These are phyloP conservation scores for Zymoseptoria pseudotritici DNA, from an alignment of 2,329 filamentous ascomycete species.

Conservation along the genomic window DNA sequence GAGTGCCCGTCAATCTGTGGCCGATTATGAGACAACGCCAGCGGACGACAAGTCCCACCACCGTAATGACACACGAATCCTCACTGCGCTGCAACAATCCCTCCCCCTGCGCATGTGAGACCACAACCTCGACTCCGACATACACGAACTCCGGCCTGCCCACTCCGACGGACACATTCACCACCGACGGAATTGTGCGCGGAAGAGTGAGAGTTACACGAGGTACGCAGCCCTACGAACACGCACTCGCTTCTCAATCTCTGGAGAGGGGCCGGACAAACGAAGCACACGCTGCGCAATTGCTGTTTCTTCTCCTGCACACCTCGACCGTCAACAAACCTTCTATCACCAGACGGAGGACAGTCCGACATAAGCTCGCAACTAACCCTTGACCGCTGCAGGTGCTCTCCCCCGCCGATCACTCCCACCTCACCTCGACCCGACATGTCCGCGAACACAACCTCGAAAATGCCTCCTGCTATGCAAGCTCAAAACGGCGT, in stretches of 20 bases:
- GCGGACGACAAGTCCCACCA: background rate
- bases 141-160: background rate
- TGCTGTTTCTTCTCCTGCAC: background rate
- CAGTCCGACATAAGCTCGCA: constrained; percentile 2
- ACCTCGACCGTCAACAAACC: constrained; percentile 1
- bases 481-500: constrained; percentile 32
- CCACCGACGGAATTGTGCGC: background rate
- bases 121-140: background rate
- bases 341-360: background rate
- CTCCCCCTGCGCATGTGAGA: background rate
- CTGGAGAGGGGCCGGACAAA: background rate
- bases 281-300: background rate
- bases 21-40: background rate
- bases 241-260: background rate
- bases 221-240: background rate
- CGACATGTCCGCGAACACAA: constrained; percentile 19
- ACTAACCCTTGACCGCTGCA: constrained; percentile 11
- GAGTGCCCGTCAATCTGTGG: too few species aligned
- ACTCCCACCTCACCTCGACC: constrained; percentile 21
- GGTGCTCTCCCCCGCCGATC: constrained; percentile 8
- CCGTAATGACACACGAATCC: background rate
- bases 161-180: background rate
- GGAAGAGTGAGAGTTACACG: background rate
- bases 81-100: background rate
- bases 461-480: constrained; percentile 21